Conservation (phyloP, 805 yeast genomes). For the Peterozyma toletana region DNA sequence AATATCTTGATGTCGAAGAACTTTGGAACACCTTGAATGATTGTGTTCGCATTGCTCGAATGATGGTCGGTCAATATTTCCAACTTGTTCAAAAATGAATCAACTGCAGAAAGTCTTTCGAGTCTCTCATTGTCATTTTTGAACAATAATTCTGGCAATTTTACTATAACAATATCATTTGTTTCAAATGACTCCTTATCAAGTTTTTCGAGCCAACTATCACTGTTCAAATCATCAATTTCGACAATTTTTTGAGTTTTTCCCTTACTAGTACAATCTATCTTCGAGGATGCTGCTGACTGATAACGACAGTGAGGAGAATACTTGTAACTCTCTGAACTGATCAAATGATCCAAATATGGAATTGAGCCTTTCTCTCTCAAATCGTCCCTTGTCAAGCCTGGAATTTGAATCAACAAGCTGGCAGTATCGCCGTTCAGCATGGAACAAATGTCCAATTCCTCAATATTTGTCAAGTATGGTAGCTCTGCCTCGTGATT, state of each 20-base stretch:
- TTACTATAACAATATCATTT: slow-evolving; percentile 6
- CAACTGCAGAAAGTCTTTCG: slow-evolving; percentile 1
- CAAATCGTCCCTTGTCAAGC: slow-evolving; percentile 9
- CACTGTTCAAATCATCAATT: slow-evolving; percentile 2
- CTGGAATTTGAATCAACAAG: slow-evolving; percentile 9
- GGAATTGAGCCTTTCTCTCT: background rate
- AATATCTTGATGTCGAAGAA: slow-evolving; percentile 16
- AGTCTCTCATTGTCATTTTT: background rate
- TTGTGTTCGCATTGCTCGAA: slow-evolving; percentile 10
- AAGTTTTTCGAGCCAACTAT: slow-evolving; percentile 2
- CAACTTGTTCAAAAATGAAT: slow-evolving; percentile 5
- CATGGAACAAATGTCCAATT: slow-evolving; percentile 6
- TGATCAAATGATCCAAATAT: background rate
- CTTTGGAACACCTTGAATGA: slow-evolving; percentile 26
- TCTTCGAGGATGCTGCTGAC: background rate
- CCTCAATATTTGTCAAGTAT: slow-evolving; percentile 12
- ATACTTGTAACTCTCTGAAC: background rate
- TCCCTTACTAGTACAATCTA: background rate
- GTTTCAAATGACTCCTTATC: background rate
- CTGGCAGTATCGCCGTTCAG: background rate
- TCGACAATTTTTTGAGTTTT: background rate
- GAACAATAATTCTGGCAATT: slow-evolving; percentile 8
- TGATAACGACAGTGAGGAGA: slow-evolving; percentile 5
- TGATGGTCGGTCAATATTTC: slow-evolving; percentile 5
- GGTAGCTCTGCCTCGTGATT: slow-evolving; percentile 7